Percentiles rank a stretch among this genome's conserved stretches.
phyloP scores from a whole-genome alignment of 2,329 filamentous ascomycete genomes.

The Beauveria brongniartii region DNA sequence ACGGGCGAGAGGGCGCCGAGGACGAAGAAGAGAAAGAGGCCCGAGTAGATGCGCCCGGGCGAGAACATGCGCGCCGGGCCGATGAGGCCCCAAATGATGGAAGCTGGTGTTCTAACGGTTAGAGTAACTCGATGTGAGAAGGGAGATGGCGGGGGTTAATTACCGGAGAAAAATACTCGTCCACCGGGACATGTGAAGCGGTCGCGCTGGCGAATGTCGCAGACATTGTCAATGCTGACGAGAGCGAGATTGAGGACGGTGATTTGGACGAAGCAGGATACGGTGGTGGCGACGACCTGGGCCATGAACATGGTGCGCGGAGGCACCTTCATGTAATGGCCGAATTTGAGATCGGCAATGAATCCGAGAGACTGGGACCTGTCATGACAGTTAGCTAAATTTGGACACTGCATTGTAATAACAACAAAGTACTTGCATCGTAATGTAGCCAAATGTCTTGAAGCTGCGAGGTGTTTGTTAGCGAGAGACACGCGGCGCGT shows the following conservation, averaged over 20 bases:
- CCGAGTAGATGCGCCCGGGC: conserved; percentile 52
- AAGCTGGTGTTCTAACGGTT: conserved; percentile 30
- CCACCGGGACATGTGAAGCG: conserved; percentile 58
- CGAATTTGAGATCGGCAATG: conserved; percentile 59
- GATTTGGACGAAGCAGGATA: conserved; percentile 60
- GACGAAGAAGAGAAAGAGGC: conserved; percentile 52
- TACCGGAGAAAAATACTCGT: conserved; percentile 55
- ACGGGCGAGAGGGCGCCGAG: conserved; percentile 47
- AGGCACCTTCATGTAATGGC: conserved; percentile 66
- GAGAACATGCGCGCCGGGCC: conserved; percentile 57
- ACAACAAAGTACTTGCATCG: conserved; percentile 33
- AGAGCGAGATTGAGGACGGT: conserved; percentile 55
- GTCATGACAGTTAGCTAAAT: not conserved
- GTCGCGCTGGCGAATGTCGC: conserved; percentile 46
- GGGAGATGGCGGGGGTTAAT: conserved; percentile 10
- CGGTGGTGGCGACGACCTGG: conserved; percentile 57
- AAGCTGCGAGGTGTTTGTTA: conserved; percentile 32
- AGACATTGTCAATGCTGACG: conserved; percentile 54
- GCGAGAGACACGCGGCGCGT: not conserved
- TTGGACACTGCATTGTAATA: not conserved
- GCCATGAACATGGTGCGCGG: conserved; percentile 59
- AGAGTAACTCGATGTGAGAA: not conserved
- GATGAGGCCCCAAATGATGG: conserved; percentile 60
- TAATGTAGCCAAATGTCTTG: conserved; percentile 56
- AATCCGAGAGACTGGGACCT: conserved; percentile 56